Evolutionary conservation across 305 asterid genomes (phyloP).

Genomic region (Striga hermonthica): DNA sequence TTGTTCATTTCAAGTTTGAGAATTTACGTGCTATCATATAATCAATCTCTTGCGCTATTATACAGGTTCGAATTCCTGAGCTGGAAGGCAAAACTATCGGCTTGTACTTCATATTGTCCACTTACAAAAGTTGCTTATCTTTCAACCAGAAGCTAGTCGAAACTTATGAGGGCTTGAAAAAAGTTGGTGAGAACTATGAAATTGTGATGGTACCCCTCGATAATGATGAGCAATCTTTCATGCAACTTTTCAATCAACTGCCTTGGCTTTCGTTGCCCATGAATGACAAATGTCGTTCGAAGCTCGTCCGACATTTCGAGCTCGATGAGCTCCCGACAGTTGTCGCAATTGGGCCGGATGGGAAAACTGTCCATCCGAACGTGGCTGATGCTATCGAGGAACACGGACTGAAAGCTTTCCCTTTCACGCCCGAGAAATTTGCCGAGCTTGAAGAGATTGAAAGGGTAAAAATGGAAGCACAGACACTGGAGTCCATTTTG

Average conservation of each 20-base stretch:
- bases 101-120: slow-evolving; percentile 50
- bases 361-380: slow-evolving; percentile 70
- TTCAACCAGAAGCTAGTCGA: slow-evolving; percentile 54
- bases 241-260: slow-evolving; percentile 42
- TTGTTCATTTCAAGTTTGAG: not conserved
- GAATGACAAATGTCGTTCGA: slow-evolving; percentile 50
- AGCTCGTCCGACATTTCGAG: slow-evolving; percentile 63
- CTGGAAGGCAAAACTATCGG: slow-evolving; percentile 73
- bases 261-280: slow-evolving; percentile 82
- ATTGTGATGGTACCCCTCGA: slow-evolving; percentile 82
- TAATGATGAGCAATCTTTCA: slow-evolving; percentile 51
- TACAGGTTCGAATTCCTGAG: slow-evolving; percentile 62
- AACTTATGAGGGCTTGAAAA: slow-evolving; percentile 49
- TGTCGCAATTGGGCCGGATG: slow-evolving; percentile 76
- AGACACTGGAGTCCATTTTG: slow-evolving; percentile 79
- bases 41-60: not conserved
- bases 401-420: slow-evolving; percentile 65
- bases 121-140: slow-evolving; percentile 36
- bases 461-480: slow-evolving; percentile 71
- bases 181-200: slow-evolving; percentile 56
- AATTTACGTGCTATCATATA: not conserved
- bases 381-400: slow-evolving; percentile 73
- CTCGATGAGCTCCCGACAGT: slow-evolving; percentile 57
- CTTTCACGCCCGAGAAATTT: slow-evolving; percentile 78
- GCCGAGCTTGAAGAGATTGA: slow-evolving; percentile 65